Evolutionary conservation across 139 green algal genomes (phyloP), one percentile per base, ranked within the genome.

Genomic region (Diplosphaera chodatii): DNA sequence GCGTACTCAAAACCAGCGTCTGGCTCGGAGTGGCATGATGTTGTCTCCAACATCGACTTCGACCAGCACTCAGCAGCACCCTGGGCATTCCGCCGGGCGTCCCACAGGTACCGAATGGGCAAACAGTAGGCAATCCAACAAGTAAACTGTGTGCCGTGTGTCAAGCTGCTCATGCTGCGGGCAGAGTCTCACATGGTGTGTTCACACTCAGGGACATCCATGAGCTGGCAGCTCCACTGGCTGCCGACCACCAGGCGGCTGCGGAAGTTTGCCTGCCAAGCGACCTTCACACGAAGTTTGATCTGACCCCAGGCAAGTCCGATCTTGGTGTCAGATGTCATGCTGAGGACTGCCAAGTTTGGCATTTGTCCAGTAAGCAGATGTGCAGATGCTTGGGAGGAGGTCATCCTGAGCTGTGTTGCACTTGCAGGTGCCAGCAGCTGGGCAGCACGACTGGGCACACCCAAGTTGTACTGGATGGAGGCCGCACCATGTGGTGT

Each of bases 391-490:
- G n/a, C n/a, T n/a, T n/a, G n/a, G n/a, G n/a, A n/a, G n/a, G n/a
- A n/a, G n/a, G n/a, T n/a, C n/a, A n/a, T n/a, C n/a, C n/a, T n/a
- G n/a, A n/a, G n/a, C n/a, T n/a, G n/a, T n/a, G n/a, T n/a, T n/a
- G n/a, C n/a, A n/a, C n/a, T n/a, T n/a, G n/a, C 27, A 23, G 64
- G 28, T 66, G 66, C 55, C 3, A 27, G 67, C 27, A 64, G 32
- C 16, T 59, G 48, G 55, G 66, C 55, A 48, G 73, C 63, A 30
- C 33, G 67, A n/a, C 34, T 73, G 34, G 55, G 30, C 21, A 56
- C 33, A 21, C 16, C 62, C 33, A 68, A 73, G 33, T 66, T 77
- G 48, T 71, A 64, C 48, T 77, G 66, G 65, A 59, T 59, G 8
- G 48, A 59, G 48, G 25, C 48, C 27, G 65, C 64, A 6, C 55